Base-by-base conservation (phyloP, 169 alveolate genomes). In the Plasmodium cynomolgi region DNA sequence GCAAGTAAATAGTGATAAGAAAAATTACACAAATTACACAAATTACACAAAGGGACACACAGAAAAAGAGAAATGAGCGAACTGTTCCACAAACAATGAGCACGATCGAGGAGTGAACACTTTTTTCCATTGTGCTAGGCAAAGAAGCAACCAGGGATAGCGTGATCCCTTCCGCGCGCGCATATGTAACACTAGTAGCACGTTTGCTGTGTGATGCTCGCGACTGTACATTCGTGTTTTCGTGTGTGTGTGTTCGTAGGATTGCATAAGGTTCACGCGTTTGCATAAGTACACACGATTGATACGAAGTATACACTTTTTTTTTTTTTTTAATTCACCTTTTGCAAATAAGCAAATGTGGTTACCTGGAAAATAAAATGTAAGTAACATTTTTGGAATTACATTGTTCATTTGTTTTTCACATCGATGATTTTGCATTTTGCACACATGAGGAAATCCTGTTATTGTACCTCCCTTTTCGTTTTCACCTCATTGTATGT, bases 341-440 rank as follows among this genome's bases (percentile, higher is more conserved):
- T 62, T 83, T 56, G 58, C 81, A 58, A 56, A 44, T 58, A 83
- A 54, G 79, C 88, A 81, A 41, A 81, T 83, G 79, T 33, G 72
- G 62, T 56, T 58, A 83, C 26, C 11, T 31, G 91, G 79, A 83
- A 83, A 56, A 54, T 83, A 83, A 83, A 56, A 54, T 82, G 68
- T 54, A 1, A 58, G 39, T 56, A 54, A 5, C 62, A 83, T 33
- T 23, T 54, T 56, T 83, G 68, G 79, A 83, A 56, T 83, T 56
- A 39, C 54, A 83, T 83, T 58, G 23, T 83, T 83, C 39, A 29
- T 83, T 83, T 83, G 62, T 58, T 56, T 83, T 83, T 47, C 39
- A 83, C 81, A 83, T 31, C 54, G 5, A 56, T 50, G 79, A 58
- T 83, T 83, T 83, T 58, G 44, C 56, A 37, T 56, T 83, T 83